Evolutionary conservation across 2,329 filamentous ascomycete species (phyloP).

Genomic region (Alternaria incomplexa): DNA sequence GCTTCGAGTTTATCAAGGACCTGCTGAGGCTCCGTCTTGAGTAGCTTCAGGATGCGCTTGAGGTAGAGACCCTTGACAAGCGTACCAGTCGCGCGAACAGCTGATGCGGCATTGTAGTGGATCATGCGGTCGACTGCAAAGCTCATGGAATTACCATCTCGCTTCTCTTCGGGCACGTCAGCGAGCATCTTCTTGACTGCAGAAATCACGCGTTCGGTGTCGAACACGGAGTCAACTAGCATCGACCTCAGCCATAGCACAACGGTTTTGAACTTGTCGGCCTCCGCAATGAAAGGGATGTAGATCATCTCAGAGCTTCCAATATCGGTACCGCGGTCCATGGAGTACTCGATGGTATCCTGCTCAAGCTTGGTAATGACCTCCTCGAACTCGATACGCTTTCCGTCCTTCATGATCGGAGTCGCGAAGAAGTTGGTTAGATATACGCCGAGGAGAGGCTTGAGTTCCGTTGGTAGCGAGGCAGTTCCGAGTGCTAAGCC

Average conservation of each 20-base stretch:
- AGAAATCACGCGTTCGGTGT: slow-evolving; percentile 67
- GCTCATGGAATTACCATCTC: slow-evolving; percentile 75
- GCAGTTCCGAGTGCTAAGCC: slow-evolving; percentile 80
- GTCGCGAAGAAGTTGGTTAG: slow-evolving; percentile 94
- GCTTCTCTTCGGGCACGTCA: slow-evolving; percentile 90
- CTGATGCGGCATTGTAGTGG: slow-evolving; percentile 77
- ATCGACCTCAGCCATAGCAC: slow-evolving; percentile 85
- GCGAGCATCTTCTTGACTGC: slow-evolving; percentile 82
- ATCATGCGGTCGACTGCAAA: slow-evolving; percentile 73
- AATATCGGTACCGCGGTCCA: slow-evolving; percentile 71
- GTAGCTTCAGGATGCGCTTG: slow-evolving; percentile 80
- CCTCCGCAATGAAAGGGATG: slow-evolving; percentile 84
- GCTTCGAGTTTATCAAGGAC: slow-evolving; percentile 80
- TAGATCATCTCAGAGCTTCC: slow-evolving; percentile 82
- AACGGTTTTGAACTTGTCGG: slow-evolving; percentile 81
- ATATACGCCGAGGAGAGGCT: slow-evolving; percentile 84
- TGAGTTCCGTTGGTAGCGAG: slow-evolving; percentile 77
- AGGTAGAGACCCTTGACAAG: slow-evolving; percentile 88
- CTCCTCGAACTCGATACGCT: slow-evolving; percentile 84
- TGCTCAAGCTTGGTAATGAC: slow-evolving; percentile 90
- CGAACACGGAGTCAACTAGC: slow-evolving; percentile 89
- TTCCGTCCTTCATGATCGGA: slow-evolving; percentile 77
- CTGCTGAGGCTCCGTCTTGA: slow-evolving; percentile 75
- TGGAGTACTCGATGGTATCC: slow-evolving; percentile 84
- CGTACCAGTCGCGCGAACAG: slow-evolving; percentile 77